phyloP scores from a whole-genome alignment of 768 basidiomycete genomes.

The Plicaturopsis crispa region DNA sequence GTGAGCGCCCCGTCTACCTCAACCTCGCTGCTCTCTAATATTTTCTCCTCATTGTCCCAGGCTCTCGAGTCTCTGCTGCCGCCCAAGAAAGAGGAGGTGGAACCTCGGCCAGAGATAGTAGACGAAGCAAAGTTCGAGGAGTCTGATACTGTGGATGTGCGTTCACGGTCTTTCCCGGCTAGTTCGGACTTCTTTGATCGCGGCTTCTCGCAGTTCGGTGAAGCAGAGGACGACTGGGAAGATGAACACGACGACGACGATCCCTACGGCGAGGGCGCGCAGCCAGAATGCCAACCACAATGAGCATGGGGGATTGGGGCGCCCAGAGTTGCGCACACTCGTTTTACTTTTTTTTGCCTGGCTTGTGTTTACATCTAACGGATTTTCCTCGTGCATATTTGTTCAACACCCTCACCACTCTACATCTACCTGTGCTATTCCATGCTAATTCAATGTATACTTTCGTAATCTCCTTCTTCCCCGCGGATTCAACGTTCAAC shows the following conservation, averaged over 20 bases:
- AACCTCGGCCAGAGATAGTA: constrained; percentile 64
- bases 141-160: constrained; percentile 76
- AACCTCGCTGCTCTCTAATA: background rate
- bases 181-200: constrained; percentile 72
- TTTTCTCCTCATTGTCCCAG: constrained; percentile 26
- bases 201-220: constrained; percentile 70
- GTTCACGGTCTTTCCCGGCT: constrained; percentile 72
- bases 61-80: constrained; percentile 62
- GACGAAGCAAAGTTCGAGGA: constrained; percentile 69
- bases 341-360: background rate
- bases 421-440: background rate
- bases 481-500: constrained; percentile 1
- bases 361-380: constrained; percentile 1
- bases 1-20: constrained; percentile 26
- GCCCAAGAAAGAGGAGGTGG: constrained; percentile 66
- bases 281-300: constrained; percentile 59
- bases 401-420: background rate
- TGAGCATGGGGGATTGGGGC: constrained; percentile 18
- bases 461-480: constrained; percentile 5
- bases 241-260: constrained; percentile 66
- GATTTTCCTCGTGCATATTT: background rate
- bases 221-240: constrained; percentile 52
- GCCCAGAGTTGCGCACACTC: background rate
- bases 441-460: constrained; percentile 2
- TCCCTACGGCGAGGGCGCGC: constrained; percentile 27